Evolutionary conservation across 495 filamentous ascomycete genomes (phyloP), one percentile per base, ranked within the genome.

Genomic region (Xylaria scruposa): DNA sequence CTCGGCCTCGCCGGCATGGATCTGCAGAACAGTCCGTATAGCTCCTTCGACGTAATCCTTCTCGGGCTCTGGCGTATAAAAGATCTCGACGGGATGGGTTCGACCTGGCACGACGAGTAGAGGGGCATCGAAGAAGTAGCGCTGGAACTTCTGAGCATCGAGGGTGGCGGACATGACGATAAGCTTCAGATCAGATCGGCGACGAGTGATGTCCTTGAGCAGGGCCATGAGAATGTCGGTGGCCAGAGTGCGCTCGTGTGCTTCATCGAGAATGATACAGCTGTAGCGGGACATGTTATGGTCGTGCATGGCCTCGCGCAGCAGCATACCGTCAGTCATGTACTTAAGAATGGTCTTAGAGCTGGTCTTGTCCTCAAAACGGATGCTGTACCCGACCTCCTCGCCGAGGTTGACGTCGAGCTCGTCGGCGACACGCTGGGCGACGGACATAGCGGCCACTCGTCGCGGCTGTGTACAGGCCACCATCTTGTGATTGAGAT

Each of bases 251-350:
- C 95, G 89, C 83, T 98, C 95, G 88, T 98, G 95, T 61, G 95
- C 95, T 82, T 98, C 95, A 81, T 99, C 97, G 70, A 99, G 90
- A 78, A 99, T 99, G 78, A 99, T 98, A 73, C 93, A 96, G 85
- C 94, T 95, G 84, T 99, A 99, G 13, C 95, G 91, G 24, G 88
- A 88, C 74, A 99, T 86, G 74, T 95, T 87, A 82, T 94, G 91
- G 81, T 99, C 97, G 83, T 97, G 90, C 97, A 99, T 99, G 42
- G 97, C 94, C 84, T 99, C 97, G 73, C 97, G 87, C 78, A 98
- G 85, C 74, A 99, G 89, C 96, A 98, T 98, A 90, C 97, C 97
- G 80, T 99, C 97, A 38, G 97, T 99, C 97, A 99, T 98, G 85
- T 99, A 99, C 85, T 98, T 99, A 61, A 99, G 84, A 49, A 98